These are phyloP conservation scores for Neurospora sp. DNA, from an alignment of 495 filamentous ascomycete genomes.

Conservation along the genomic window DNA sequence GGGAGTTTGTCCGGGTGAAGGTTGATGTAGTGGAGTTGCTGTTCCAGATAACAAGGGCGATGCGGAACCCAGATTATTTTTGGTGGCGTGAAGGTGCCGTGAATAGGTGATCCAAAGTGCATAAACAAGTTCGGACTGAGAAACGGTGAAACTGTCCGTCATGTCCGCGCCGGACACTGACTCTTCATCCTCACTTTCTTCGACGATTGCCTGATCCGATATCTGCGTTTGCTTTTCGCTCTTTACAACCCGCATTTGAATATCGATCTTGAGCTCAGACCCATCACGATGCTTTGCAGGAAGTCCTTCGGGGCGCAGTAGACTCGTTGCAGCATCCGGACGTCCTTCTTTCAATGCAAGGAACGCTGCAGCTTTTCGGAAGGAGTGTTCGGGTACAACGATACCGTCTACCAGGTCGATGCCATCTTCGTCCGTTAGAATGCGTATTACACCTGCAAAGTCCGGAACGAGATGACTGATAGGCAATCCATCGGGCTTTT, in stretches of 20 bases:
- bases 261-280: conserved; percentile 79
- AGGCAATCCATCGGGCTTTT: conserved; percentile 65
- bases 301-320: conserved; percentile 71
- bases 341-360: conserved; percentile 73
- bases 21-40: conserved; percentile 59
- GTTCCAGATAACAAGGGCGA: conserved; percentile 49
- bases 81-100: conserved; percentile 71
- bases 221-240: conserved; percentile 52
- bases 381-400: conserved; percentile 91
- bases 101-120: conserved; percentile 97
- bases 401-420: conserved; percentile 82
- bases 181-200: conserved; percentile 42
- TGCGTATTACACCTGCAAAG: conserved; percentile 71
- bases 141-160: conserved; percentile 14
- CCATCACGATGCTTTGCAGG: conserved; percentile 84
- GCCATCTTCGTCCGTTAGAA: conserved; percentile 79
- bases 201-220: conserved; percentile 33
- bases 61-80: conserved; percentile 43
- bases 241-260: conserved; percentile 91
- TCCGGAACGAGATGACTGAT: conserved; percentile 76
- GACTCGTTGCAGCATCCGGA: conserved; percentile 61
- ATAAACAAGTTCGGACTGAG: conserved; percentile 72
- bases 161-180: conserved; percentile 16
- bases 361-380: conserved; percentile 77
- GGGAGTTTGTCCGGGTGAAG: conserved; percentile 63